Base-by-base conservation (phyloP, 306 rosid genomes). In the Adenanthera pavonina region DNA sequence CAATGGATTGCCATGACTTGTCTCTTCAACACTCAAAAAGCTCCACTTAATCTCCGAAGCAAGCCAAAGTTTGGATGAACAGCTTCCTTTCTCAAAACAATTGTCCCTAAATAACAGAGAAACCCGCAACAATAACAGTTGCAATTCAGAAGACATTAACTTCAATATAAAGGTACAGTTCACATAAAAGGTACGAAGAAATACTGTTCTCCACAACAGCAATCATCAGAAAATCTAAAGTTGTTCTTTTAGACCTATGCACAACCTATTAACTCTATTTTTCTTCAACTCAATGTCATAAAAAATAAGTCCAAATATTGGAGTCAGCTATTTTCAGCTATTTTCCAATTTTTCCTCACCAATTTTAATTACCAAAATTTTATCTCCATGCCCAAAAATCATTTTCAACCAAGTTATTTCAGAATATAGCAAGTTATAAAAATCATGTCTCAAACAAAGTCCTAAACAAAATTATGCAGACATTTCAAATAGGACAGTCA, bases 61-160 rank as follows among this genome's bases (percentile, higher is more conserved):
- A 87, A 78, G 82, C 79, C 88, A 72, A 78, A 79, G 64, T 86
- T 62, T 82, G 83, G 77, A 78, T 71, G 81, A 83, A 61, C 84
- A 72, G 86, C 83, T 82, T 85, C 77, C 72, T 57, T 60, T 81
- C 89, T 81, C 85, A 84, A 70, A 77, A 68, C 87, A 82, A 78
- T 43, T 80, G 82, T 78, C 81, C 89, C 90, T 90, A 78, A 80
- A 64, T 68, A 81, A 86, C 60, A 84, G 46, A 69, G 75, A 80
- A 77, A 61, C 53, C 67, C 78, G 71, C 84, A 70, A 53, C 15
- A 67, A 25, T 25, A 25, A 74, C 20, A 75, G 47, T 53, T 78
- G 81, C 30, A 85, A 74, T 70, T 80, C 36, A 81, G 86, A 81
- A 64, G 67, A 52, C 33, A 81, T 38, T 40, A 77, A 78, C n/a